Conservation (phyloP, 2,329 filamentous ascomycete genomes). For the Talaromyces verruculosus region DNA sequence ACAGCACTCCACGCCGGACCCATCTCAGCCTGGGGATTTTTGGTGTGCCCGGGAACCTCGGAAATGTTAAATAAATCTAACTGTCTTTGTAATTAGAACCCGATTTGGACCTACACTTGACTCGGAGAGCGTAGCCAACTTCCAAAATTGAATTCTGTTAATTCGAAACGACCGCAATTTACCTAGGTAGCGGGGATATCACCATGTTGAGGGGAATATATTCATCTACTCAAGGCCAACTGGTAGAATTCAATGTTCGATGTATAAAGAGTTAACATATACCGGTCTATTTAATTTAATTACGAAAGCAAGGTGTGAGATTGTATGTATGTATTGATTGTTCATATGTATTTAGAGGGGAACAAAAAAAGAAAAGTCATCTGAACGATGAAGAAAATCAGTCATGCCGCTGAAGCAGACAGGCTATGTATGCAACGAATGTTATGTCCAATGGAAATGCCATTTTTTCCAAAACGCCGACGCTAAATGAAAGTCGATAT, state of each 20-base stretch:
- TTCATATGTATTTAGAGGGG: background rate
- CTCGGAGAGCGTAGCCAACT: background rate
- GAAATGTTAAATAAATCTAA: too few species aligned
- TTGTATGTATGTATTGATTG: background rate
- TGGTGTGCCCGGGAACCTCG: too few species aligned
- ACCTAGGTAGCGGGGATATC: too few species aligned
- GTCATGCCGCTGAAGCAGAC: background rate
- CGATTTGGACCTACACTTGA: background rate
- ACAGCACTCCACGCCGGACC: too few species aligned
- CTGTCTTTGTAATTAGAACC: too few species aligned
- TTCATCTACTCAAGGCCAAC: background rate
- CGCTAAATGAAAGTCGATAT: slow-evolving; percentile 15
- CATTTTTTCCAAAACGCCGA: slow-evolving; percentile 7
- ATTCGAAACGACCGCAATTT: too few species aligned
- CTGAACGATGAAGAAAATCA: background rate
- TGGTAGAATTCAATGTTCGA: too few species aligned
- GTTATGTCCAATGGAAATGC: background rate
- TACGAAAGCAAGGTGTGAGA: background rate
- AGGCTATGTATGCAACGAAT: slow-evolving; percentile 2
- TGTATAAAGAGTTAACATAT: too few species aligned
- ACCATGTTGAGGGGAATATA: background rate
- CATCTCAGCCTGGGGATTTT: too few species aligned
- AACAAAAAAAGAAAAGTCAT: background rate
- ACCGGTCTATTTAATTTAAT: too few species aligned
- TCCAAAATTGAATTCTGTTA: too few species aligned